These are phyloP conservation scores for Emmonsiellopsis sp. DNA, from an alignment of 2,329 filamentous ascomycete genomes.

Conservation along the genomic window DNA sequence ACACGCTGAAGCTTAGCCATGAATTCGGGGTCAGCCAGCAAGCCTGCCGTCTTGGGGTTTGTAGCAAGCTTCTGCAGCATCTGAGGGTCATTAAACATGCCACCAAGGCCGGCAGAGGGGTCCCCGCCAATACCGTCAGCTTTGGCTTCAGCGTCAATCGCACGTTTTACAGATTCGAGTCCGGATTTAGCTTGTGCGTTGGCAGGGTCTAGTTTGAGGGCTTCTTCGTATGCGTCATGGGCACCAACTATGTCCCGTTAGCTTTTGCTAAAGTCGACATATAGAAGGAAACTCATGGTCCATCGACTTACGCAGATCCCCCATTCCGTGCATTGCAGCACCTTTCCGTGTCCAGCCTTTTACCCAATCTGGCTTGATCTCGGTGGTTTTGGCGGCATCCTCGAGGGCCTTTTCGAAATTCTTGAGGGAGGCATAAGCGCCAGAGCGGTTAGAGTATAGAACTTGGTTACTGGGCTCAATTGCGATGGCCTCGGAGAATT, in stretches of 20 bases:
- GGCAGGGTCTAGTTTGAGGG: conserved; percentile 81
- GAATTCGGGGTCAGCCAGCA: conserved; percentile 74
- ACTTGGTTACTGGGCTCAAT: conserved; percentile 87
- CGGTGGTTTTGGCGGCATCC: conserved; percentile 86
- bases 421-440: conserved; percentile 74
- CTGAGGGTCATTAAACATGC: conserved; percentile 90
- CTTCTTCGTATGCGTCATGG: conserved; percentile 83
- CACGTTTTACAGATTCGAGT: conserved; percentile 72
- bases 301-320: conserved; percentile 57
- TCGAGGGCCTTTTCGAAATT: conserved; percentile 75
- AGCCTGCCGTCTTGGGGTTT: conserved; percentile 84
- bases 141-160: conserved; percentile 67
- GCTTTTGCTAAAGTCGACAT: neutral
- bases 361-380: conserved; percentile 95
- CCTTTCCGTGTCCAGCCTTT: conserved; percentile 95
- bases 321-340: conserved; percentile 76
- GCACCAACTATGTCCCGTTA: conserved; percentile 51
- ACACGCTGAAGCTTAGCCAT: conserved; percentile 82
- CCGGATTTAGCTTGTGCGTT: conserved; percentile 92
- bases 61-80: conserved; percentile 80
- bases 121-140: conserved; percentile 54
- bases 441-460: conserved; percentile 94
- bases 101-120: conserved; percentile 66
- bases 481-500: conserved; percentile 88
- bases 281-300: conserved; percentile 11